phyloP scores from a whole-genome alignment of 208 protist genomes.

The Trypanosoma scelopori region DNA sequence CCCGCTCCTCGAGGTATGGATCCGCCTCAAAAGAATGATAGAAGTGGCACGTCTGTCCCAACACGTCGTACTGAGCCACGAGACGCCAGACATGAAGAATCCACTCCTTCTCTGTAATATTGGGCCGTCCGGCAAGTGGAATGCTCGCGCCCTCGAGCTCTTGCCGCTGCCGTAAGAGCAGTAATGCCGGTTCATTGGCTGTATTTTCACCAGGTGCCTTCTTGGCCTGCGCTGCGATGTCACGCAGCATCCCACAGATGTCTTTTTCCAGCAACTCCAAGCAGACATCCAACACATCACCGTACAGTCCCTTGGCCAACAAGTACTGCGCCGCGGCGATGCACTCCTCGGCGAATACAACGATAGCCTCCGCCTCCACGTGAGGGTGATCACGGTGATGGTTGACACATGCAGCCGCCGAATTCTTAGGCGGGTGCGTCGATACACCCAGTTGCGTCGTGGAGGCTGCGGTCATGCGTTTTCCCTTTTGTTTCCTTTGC shows the following conservation, averaged over 20 bases:
- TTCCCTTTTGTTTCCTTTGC: background rate
- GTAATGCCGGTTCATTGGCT: background rate
- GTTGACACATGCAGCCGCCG: background rate
- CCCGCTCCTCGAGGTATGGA: constrained; percentile 28
- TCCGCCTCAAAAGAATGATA: constrained; percentile 34
- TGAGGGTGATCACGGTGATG: background rate
- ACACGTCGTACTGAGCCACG: constrained; percentile 49
- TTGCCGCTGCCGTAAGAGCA: background rate
- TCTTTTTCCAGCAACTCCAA: constrained; percentile 29
- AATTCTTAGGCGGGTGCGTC: background rate
- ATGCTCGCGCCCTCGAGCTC: background rate
- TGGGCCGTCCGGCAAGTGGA: background rate
- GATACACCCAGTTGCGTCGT: too few relatives aligned
- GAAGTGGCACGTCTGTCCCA: constrained; percentile 40
- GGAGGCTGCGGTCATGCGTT: background rate
- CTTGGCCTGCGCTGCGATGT: background rate
- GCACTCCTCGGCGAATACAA: constrained; percentile 35
- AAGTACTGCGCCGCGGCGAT: constrained; percentile 31
- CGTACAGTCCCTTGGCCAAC: constrained; percentile 29
- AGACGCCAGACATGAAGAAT: constrained; percentile 56
- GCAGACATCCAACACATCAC: constrained; percentile 36
- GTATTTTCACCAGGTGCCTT: too few relatives aligned
- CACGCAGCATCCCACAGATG: constrained; percentile 23
- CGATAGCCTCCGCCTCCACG: constrained; percentile 10
- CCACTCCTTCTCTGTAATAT: constrained; percentile 17